Base-by-base conservation (phyloP, 192 early-diverging fungal species). In the Chytriomyces sp. region DNA sequence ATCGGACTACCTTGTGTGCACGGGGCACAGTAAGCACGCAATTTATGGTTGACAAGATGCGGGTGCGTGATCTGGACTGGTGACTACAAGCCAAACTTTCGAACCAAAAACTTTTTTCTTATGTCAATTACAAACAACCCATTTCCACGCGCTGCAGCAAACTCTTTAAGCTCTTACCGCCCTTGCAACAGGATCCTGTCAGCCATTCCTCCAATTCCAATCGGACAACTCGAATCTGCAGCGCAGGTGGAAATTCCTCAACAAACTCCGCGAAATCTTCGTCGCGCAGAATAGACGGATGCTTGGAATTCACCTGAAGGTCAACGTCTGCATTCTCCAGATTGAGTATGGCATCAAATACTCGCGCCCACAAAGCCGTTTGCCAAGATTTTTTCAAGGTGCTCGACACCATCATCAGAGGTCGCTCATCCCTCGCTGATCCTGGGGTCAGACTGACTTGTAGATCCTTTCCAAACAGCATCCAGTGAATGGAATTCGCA, bases 331-430 rank as follows among this genome's bases (percentile, higher is more conserved):
- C 61, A 1, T 49, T 58, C 31, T 78, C 73, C 30, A 74, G 26
- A 65, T 86, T 86, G 39, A 86, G 59, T 39, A 86, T 65, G 34
- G 82, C 60, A 26, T 86, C 84, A 81, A 86, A 86, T 52, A 86
- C 53, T 28, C 53, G 34, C 55, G 59, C 64, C 84, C 84, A 86
- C 38, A 86, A 54, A 4, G 73, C 74, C 17, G 61, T 39, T 54
- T 81, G 67, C 81, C 83, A 86, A 40, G 76, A 68, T 39, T 77
- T 59, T 40, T 80, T 77, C n/a, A 85, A 70, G 4, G 39, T 22
- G 26, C 28, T 22, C 5, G n/a, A 26, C n/a, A 81, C 37, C 34
- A 39, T 56, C 12, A 81, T 41, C 49, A 38, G 64, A 10, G 32
- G 25, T 39, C 40, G 56, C 6, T 17, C 34, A 19, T 39, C 61